These are phyloP conservation scores for Sedum album DNA, from an alignment of 164 flowering plant genomes.

Conservation along the genomic window DNA sequence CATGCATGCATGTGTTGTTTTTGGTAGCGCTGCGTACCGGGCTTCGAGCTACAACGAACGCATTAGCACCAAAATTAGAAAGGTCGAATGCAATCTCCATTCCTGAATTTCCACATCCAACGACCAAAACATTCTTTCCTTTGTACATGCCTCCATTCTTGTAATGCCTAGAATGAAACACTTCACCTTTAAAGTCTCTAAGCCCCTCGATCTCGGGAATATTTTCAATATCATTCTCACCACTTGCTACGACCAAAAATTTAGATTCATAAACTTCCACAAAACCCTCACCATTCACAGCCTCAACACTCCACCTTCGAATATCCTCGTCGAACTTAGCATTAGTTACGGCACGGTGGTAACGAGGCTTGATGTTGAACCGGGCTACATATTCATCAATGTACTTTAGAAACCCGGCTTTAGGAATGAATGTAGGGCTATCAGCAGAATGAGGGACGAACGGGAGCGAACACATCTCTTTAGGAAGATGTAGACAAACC, in stretches of 20 bases:
- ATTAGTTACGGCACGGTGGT: conserved; percentile 13
- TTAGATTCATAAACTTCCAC: conserved; percentile 14
- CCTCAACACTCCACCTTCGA: conserved; percentile 22
- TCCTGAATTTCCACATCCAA: no score
- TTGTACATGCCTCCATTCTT: conserved; percentile 28
- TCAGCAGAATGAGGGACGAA: conserved; percentile 15
- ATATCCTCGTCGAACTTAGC: conserved; percentile 11
- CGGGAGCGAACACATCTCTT: conserved; percentile 34
- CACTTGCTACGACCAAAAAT: conserved; percentile 30
- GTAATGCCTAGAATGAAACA: conserved; percentile 26
- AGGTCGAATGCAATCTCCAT: no score
- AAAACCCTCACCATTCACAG: conserved; percentile 9
- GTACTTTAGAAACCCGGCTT: conserved; percentile 20
- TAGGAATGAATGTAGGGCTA: conserved; percentile 22
- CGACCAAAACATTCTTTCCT: no score
- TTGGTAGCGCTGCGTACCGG: conserved; percentile 24
- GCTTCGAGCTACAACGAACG: conserved; percentile 44
- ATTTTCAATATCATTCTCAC: conserved; percentile 23
- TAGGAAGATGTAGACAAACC: conserved; percentile 29
- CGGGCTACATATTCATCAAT: conserved; percentile 23
- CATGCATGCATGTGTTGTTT: not conserved
- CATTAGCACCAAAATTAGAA: conserved; percentile 28
- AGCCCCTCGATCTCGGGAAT: conserved; percentile 22
- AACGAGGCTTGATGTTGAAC: conserved; percentile 21
- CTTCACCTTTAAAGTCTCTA: conserved; percentile 19